Conservation (phyloP, 495 filamentous ascomycete species). For the Penicillium herquei region DNA sequence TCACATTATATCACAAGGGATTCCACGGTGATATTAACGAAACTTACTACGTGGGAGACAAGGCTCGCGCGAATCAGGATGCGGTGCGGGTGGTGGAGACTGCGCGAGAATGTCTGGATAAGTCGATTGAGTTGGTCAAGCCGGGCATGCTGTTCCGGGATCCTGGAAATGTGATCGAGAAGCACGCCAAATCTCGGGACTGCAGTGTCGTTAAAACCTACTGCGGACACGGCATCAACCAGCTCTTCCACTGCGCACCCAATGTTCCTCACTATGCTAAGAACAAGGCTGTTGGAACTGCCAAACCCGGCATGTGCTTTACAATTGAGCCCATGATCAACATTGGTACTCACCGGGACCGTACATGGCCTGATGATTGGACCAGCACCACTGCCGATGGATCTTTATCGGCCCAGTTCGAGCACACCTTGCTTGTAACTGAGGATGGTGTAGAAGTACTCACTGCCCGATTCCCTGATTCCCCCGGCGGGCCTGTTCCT, state of each 20-base stretch:
- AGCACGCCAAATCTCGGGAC: constrained; percentile 71
- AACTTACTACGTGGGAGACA: constrained; percentile 86
- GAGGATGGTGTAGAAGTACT: constrained; percentile 91
- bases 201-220: constrained; percentile 89
- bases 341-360: constrained; percentile 73
- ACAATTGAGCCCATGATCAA: constrained; percentile 94
- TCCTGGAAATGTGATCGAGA: constrained; percentile 81
- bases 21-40: constrained; percentile 91
- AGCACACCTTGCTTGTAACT: constrained; percentile 93
- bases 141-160: constrained; percentile 83
- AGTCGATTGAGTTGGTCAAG: constrained; percentile 82
- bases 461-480: constrained; percentile 76
- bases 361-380: constrained; percentile 91
- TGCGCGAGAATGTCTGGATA: constrained; percentile 74
- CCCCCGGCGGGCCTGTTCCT: constrained; percentile 78
- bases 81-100: constrained; percentile 84
- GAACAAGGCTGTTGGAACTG: constrained; percentile 85
- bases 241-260: constrained; percentile 78
- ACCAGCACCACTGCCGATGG: constrained; percentile 82
- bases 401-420: constrained; percentile 81
- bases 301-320: constrained; percentile 88
- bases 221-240: constrained; percentile 86
- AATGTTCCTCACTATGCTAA: constrained; percentile 87
- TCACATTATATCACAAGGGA: constrained; percentile 81
- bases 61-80: constrained; percentile 69